Evolutionary conservation across 139 green algal genomes (phyloP).

Genomic region (Coelastrella sp.): DNA sequence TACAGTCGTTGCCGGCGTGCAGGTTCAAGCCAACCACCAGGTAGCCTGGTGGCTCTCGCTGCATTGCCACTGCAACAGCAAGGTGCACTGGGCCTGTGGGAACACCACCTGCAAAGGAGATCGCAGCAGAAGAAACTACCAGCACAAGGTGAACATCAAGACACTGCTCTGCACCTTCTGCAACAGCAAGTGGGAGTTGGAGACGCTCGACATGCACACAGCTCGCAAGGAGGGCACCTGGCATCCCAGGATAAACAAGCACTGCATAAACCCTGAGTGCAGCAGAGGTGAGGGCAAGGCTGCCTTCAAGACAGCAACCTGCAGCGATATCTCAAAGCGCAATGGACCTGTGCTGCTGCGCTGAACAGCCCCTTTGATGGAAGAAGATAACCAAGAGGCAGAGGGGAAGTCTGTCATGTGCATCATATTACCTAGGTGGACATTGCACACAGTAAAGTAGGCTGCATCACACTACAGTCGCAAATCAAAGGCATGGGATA

Average conservation of each 20-base stretch:
- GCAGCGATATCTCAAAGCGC: background rate
- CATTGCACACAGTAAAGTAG: no score
- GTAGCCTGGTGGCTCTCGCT: background rate
- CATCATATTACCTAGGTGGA: no score
- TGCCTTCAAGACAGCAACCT: background rate
- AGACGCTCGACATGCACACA: background rate
- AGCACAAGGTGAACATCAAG: conserved; percentile 1
- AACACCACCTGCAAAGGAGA: background rate
- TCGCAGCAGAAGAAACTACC: background rate
- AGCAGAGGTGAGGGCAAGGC: conserved; percentile 1
- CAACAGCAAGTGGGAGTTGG: conserved; percentile 10
- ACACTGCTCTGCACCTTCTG: conserved; percentile 21
- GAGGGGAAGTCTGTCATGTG: no score
- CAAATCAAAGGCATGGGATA: no score
- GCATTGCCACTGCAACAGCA: conserved; percentile 19
- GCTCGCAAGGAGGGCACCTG: background rate
- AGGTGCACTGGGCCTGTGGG: background rate
- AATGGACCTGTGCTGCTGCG: conserved; percentile 15
- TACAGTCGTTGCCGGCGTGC: background rate
- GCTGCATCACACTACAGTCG: no score
- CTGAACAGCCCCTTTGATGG: background rate
- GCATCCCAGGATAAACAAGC: background rate
- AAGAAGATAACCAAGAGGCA: no score
- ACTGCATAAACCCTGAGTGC: conserved; percentile 15
- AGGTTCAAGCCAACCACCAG: background rate